These are phyloP conservation scores for Poa pratensis DNA, from an alignment of 176 grass and related monocot genomes.

Conservation along the genomic window DNA sequence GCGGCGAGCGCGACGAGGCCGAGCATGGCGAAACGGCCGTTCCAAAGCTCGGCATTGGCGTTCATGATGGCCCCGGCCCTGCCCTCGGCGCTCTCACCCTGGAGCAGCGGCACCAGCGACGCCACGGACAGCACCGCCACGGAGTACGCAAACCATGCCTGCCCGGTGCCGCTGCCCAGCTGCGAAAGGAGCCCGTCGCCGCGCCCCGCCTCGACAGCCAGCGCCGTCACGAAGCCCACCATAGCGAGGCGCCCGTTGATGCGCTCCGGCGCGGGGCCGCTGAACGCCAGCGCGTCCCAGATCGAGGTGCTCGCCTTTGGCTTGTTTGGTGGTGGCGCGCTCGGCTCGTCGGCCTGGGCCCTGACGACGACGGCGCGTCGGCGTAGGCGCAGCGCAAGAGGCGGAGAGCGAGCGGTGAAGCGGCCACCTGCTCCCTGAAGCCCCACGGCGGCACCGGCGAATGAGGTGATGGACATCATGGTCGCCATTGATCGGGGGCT, in stretches of 20 bases:
- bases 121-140: constrained; percentile 55
- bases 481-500: too few species aligned
- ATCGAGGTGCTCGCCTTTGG: constrained; percentile 1
- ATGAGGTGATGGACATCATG: too few species aligned
- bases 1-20: constrained; percentile 66
- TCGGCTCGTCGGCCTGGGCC: too few species aligned
- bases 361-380: too few species aligned
- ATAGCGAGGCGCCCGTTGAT: constrained; percentile 72
- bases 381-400: too few species aligned
- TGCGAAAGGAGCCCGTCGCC: constrained; percentile 51
- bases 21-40: constrained; percentile 76
- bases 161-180: constrained; percentile 36
- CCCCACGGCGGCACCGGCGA: too few species aligned
- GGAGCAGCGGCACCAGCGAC: constrained; percentile 65
- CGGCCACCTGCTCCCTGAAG: too few species aligned
- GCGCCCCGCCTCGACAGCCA: constrained; percentile 52
- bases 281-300: constrained; percentile 60
- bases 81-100: constrained; percentile 46
- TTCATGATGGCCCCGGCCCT: constrained; percentile 48
- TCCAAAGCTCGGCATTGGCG: constrained; percentile 79
- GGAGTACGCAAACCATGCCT: constrained; percentile 46
- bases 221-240: constrained; percentile 64
- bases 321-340: too few species aligned
- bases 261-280: constrained; percentile 60
- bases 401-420: too few species aligned